These are phyloP conservation scores for Apophysomyces ossiformis DNA, from an alignment of 371 early-diverging fungal species.

Conservation along the genomic window DNA sequence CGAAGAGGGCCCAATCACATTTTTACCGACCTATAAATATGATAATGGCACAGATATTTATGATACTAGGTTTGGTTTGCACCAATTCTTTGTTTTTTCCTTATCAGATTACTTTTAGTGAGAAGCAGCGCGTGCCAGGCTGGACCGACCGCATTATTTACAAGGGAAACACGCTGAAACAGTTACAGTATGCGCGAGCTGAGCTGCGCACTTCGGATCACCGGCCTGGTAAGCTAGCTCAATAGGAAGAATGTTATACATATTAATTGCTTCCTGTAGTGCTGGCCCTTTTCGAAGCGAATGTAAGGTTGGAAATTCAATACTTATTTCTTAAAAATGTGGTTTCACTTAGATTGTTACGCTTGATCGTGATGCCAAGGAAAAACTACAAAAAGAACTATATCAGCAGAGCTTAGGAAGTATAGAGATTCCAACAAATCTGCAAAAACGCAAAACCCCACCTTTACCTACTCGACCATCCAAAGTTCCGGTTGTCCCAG, in stretches of 20 bases:
- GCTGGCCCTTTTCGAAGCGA: conserved; percentile 50
- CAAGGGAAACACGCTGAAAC: conserved; percentile 56
- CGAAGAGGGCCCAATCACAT: conserved; percentile 80
- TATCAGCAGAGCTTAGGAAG: conserved; percentile 49
- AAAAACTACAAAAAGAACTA: conserved; percentile 47
- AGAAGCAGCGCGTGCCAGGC: conserved; percentile 83
- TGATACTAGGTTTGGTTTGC: conserved; percentile 75
- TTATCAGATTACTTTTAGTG: conserved; percentile 48
- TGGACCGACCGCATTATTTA: conserved; percentile 91
- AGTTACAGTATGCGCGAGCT: conserved; percentile 62
- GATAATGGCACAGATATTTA: conserved; percentile 83
- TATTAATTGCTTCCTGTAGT: conserved; percentile 24
- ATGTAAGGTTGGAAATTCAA: conserved; percentile 24
- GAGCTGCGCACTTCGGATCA: conserved; percentile 80
- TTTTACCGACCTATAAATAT: conserved; percentile 95
- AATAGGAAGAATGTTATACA: not conserved
- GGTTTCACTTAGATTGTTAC: conserved; percentile 33
- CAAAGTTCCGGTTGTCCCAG: conserved; percentile 26
- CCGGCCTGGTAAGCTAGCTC: conserved; percentile 57
- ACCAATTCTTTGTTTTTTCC: not conserved
- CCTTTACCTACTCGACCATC: conserved; percentile 25
- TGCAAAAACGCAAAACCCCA: conserved; percentile 27
- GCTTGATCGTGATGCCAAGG: conserved; percentile 47
- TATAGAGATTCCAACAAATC: conserved; percentile 28
- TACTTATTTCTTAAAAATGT: not conserved